Percentiles rank a stretch among this genome's conserved stretches.
Conservation (phyloP, 352 stramenopile species). For the Aphanomyces invadans region DNA sequence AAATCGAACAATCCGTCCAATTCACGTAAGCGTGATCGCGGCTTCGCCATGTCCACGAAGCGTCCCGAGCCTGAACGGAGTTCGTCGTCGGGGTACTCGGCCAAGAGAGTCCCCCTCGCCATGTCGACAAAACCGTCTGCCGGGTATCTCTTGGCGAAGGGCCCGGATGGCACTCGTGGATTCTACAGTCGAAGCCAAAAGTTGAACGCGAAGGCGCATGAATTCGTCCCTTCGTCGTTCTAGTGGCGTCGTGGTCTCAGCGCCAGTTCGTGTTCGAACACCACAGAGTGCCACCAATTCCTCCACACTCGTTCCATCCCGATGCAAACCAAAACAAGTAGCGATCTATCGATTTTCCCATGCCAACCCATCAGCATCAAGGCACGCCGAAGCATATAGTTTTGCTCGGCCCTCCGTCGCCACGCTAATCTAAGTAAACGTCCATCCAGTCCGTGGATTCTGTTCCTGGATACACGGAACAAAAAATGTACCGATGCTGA, state of each 20-base stretch:
- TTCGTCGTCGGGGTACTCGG: not conserved
- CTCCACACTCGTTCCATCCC: not conserved
- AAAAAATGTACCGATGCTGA: too few species aligned
- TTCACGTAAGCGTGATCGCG: conserved; percentile 13
- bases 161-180: conserved; percentile 20
- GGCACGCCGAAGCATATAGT: not conserved
- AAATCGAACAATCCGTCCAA: conserved; percentile 23
- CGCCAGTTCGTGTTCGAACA: too few species aligned
- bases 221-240: conserved; percentile 20
- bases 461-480: too few species aligned
- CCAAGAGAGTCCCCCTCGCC: conserved; percentile 9
- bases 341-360: not conserved
- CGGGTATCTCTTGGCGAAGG: conserved; percentile 23
- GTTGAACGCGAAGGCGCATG: conserved; percentile 17
- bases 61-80: conserved; percentile 9
- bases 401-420: not conserved
- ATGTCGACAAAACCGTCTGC: conserved; percentile 1
- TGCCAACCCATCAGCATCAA: too few species aligned
- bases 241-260: not conserved
- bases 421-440: not conserved
- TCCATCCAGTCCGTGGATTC: too few species aligned
- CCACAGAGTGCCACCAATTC: too few species aligned
- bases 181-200: conserved; percentile 26
- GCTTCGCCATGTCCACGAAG: conserved; percentile 3
- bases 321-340: not conserved